Evolutionary conservation across 441 rosid species (phyloP), one percentile per base, ranked within the genome.

Genomic region (Pelargonium myrrhifolium): DNA sequence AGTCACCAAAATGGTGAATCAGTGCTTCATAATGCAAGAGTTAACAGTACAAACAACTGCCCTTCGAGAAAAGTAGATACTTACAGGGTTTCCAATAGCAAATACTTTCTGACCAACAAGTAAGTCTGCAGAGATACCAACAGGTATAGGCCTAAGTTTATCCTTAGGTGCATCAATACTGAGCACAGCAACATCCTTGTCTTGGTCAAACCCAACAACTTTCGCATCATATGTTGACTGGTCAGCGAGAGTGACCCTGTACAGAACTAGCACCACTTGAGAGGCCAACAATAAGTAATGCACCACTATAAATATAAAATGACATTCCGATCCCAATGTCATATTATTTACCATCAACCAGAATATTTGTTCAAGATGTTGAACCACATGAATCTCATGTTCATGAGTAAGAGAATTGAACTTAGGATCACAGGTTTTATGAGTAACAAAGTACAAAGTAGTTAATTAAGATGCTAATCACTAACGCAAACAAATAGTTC

Each of bases 81-180:
- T 89, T 78, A 93, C 99, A 39, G 97, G 97, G 81, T 93, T 93
- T 51, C 99, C 97, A 18, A 53, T 53, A 53, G 59, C 99, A 80
- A 69, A 93, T 6, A 93, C 99, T 84, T 93, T 93, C 85, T 91
- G 99, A 20, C 99, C 99, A 40, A 93, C 99, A 74, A 93, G 96
- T 65, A 93, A 82, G 77, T 93, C 97, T 8, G 97, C 93, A 12
- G 99, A 91, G 72, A 91, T 74, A 61, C 98, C 98, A 81, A 93
- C 49, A 53, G 98, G 97, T 66, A 93, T 83, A 2, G 99, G 95
- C 69, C 92, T 83, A 65, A 93, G 76, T 77, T 93, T 89, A 47
- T 84, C 83, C 55, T 80, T 82, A 0, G 97, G 99, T 9, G 97
- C 89, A 51, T 88, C 84, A 0, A 90, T 83, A 63, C 77, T 81